Conservation (phyloP, 768 basidiomycete species). For the Suillus subaureus region DNA sequence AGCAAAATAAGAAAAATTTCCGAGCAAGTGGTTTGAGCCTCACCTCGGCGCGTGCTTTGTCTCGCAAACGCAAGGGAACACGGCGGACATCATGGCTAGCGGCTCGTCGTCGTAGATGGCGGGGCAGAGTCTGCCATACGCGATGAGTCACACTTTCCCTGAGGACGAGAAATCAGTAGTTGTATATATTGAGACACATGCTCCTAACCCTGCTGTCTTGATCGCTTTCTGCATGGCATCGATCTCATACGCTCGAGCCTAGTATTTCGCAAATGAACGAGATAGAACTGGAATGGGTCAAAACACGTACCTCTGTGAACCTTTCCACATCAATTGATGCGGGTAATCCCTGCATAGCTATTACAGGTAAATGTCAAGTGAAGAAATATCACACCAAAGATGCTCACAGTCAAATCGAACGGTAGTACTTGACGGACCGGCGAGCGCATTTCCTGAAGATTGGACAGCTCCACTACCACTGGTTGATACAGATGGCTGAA, state of each 20-base stretch:
- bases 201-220: conserved; percentile 67
- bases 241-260: conserved; percentile 91
- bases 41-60: conserved; percentile 84
- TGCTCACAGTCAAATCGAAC: conserved; percentile 44
- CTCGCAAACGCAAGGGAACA: conserved; percentile 82
- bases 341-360: conserved; percentile 66
- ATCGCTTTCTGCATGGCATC: conserved; percentile 88
- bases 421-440: conserved; percentile 44
- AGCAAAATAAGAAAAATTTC: conserved; percentile 23
- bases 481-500: conserved; percentile 43
- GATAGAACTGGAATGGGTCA: neutral
- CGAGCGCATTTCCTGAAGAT: conserved; percentile 31
- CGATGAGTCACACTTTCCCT: conserved; percentile 76
- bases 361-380: neutral
- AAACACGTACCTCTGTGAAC: conserved; percentile 70
- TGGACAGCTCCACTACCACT: conserved; percentile 14
- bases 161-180: conserved; percentile 5
- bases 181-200: neutral
- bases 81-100: conserved; percentile 94
- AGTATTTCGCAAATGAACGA: conserved; percentile 10
- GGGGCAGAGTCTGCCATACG: conserved; percentile 91
- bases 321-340: conserved; percentile 82
- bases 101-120: conserved; percentile 88
- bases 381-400: neutral
- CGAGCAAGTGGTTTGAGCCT: conserved; percentile 24